Evolutionary conservation across 176 grass and related monocot species (phyloP).

Genomic region (Rhipidocladum racemiflorum): DNA sequence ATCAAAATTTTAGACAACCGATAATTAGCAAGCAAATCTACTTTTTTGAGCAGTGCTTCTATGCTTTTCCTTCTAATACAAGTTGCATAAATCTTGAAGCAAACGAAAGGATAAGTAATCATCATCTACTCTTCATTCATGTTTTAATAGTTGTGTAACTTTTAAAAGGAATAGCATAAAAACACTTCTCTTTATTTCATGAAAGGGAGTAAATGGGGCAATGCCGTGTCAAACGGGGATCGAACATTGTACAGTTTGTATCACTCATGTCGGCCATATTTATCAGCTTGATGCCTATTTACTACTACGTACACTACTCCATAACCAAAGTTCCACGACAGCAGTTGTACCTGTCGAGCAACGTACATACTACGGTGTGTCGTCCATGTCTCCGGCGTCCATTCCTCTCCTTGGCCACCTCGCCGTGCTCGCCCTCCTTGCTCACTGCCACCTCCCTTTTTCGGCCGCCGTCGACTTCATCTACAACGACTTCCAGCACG

Average conservation of each 20-base stretch:
- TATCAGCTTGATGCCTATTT: neutral
- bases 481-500: conserved; percentile 39
- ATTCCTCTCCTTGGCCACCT: neutral
- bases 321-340: neutral
- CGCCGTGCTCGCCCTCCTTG: neutral
- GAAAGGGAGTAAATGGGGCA: too few relatives aligned
- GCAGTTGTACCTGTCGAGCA: neutral
- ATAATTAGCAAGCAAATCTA: too few relatives aligned
- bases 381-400: neutral
- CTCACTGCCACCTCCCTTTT: neutral
- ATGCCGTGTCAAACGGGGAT: too few relatives aligned
- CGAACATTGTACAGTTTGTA: neutral
- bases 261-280: neutral
- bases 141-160: too few relatives aligned
- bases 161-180: too few relatives aligned
- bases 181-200: too few relatives aligned
- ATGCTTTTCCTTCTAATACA: too few relatives aligned
- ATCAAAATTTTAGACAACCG: too few relatives aligned
- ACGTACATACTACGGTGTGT: neutral
- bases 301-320: neutral
- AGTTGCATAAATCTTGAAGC: too few relatives aligned
- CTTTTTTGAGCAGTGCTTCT: too few relatives aligned
- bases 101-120: too few relatives aligned
- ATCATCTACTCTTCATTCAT: too few relatives aligned
- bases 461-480: conserved; percentile 14